Evolutionary conservation across 805 yeast genomes (phyloP).

Genomic region (Zygoascus biomembranicola): DNA sequence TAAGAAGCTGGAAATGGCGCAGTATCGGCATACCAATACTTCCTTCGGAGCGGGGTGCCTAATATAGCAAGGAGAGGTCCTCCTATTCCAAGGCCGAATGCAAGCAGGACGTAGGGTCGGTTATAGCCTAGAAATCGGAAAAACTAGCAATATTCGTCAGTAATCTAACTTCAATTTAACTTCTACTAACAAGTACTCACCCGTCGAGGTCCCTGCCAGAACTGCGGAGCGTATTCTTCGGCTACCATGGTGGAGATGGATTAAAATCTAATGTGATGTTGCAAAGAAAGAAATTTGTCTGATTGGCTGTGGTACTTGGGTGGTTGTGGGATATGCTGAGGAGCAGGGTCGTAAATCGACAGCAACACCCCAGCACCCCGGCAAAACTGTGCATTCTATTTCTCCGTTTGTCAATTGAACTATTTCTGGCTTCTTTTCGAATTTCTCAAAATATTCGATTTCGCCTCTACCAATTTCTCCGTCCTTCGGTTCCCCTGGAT

Average conservation of each 20-base stretch:
- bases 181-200: conserved; percentile 7
- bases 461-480: no score
- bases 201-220: conserved; percentile 28
- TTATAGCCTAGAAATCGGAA: conserved; percentile 66
- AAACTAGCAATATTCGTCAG: conserved; percentile 15
- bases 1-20: conserved; percentile 50
- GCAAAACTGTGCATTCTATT: no score
- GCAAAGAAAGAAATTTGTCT: background rate
- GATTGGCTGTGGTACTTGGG: conserved; percentile 1
- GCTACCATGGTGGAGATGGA: background rate
- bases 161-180: background rate
- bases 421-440: no score
- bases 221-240: conserved; percentile 14
- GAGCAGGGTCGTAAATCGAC: background rate
- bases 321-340: background rate
- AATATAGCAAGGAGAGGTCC: conserved; percentile 58
- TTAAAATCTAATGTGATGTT: background rate
- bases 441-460: no score
- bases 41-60: conserved; percentile 63
- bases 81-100: conserved; percentile 53
- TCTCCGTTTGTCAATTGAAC: no score
- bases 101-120: conserved; percentile 64
- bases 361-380: no score
- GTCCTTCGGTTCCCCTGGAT: no score
- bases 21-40: conserved; percentile 55